These are phyloP conservation scores for Salvia hispanica DNA, from an alignment of 257 asterid genomes.

Conservation along the genomic window DNA sequence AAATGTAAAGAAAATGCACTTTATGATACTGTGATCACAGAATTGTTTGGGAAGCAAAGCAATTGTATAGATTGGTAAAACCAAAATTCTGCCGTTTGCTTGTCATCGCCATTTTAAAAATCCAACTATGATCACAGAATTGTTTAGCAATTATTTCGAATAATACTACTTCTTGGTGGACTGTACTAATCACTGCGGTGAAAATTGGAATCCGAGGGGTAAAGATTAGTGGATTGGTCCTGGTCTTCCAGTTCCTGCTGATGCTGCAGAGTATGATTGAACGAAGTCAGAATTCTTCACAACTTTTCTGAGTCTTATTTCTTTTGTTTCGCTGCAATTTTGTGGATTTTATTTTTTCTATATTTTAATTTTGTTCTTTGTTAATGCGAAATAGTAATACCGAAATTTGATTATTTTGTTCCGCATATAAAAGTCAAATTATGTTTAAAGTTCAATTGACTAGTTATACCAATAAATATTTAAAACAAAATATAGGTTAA, in stretches of 20 bases:
- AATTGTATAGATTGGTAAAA: neutral
- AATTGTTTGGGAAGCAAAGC: conserved; percentile 29
- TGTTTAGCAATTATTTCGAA: neutral
- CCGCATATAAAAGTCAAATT: no score
- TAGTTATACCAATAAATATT: no score
- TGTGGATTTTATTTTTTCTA: neutral
- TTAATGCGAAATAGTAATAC: no score
- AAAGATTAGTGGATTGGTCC: conserved; percentile 19
- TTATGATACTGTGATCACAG: conserved; percentile 26
- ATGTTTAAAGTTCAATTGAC: no score
- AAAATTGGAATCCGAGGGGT: conserved; percentile 30
- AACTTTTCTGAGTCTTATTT: neutral
- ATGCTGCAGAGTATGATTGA: conserved; percentile 31
- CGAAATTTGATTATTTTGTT: no score
- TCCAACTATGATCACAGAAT: neutral
- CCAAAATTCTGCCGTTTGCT: neutral
- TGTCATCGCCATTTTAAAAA: conserved; percentile 15
- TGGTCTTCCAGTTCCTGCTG: conserved; percentile 28
- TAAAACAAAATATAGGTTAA: no score
- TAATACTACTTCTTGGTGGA: neutral
- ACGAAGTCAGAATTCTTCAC: conserved; percentile 27
- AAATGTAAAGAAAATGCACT: conserved; percentile 6
- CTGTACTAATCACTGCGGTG: conserved; percentile 12
- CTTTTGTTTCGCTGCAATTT: conserved; percentile 7
- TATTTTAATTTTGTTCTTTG: no score